Evolutionary conservation across 139 green algal species (phyloP).

Genomic region (Chlorokybus atmophyticus): DNA sequence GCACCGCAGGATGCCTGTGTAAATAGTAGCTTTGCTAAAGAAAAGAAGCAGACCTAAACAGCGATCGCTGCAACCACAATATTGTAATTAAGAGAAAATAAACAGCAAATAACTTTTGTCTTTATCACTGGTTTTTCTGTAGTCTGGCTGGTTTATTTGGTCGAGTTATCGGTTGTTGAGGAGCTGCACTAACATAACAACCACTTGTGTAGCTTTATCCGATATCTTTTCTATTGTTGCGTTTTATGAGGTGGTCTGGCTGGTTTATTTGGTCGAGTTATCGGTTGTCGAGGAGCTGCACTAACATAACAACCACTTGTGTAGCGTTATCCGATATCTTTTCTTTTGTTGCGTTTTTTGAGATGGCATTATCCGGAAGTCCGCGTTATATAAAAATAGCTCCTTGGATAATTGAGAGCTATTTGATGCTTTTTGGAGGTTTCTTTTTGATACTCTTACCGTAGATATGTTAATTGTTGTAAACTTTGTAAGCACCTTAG

Average conservation of each 20-base stretch:
- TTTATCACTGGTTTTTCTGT: conserved; percentile 15
- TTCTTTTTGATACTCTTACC: conserved; percentile 24
- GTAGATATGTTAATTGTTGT: conserved; percentile 28
- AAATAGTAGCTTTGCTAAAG: too few relatives aligned
- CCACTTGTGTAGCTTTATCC: conserved; percentile 10
- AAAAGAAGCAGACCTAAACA: too few relatives aligned
- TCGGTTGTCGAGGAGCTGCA: conserved; percentile 8
- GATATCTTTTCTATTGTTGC: too few relatives aligned
- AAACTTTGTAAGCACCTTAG: conserved; percentile 25
- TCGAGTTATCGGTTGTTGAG: conserved; percentile 7
- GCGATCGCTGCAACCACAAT: too few relatives aligned
- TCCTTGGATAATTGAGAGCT: conserved; percentile 9
- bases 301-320: conserved; percentile 11
- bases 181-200: conserved; percentile 7
- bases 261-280: conserved; percentile 7
- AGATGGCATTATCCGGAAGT: conserved; percentile 1
- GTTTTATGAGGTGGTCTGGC: conserved; percentile 15
- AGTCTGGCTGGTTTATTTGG: conserved; percentile 9
- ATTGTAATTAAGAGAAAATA: too few relatives aligned
- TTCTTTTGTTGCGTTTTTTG: conserved; percentile 8
- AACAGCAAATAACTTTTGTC: too few relatives aligned
- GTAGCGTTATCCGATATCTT: conserved; percentile 7
- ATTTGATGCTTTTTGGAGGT: too few relatives aligned
- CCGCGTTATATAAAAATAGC: conserved; percentile 13
- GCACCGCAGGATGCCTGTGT: too few relatives aligned